phyloP scores from a whole-genome alignment of 2,329 filamentous ascomycete genomes.

The Claviceps capensis region DNA sequence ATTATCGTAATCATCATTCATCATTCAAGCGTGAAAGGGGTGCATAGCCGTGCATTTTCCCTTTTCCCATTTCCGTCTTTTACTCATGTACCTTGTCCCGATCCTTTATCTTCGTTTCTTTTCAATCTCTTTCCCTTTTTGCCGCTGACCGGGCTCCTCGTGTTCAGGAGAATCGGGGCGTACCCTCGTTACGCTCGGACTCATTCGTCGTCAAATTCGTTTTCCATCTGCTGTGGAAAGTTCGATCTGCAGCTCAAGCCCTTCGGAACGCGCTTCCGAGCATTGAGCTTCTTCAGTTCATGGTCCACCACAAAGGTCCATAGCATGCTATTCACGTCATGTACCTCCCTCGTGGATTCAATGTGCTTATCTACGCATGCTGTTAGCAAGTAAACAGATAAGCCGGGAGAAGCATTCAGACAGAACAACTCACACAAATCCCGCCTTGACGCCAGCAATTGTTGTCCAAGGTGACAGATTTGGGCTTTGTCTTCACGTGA shows the following conservation, averaged over 20 bases:
- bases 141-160: neutral
- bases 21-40: neutral
- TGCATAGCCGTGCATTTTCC: neutral
- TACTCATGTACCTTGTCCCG: neutral
- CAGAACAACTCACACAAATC: constrained; percentile 20
- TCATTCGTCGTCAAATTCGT: constrained; percentile 13
- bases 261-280: constrained; percentile 18
- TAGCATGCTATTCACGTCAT: constrained; percentile 13
- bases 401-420: neutral
- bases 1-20: constrained; percentile 2
- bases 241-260: constrained; percentile 14
- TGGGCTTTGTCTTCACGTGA: constrained; percentile 13
- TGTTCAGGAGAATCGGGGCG: neutral
- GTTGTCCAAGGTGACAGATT: constrained; percentile 16
- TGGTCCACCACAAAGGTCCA: constrained; percentile 23
- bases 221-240: constrained; percentile 6
- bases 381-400: neutral
- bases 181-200: constrained; percentile 6
- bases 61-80: neutral
- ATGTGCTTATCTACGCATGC: constrained; percentile 13
- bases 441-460: constrained; percentile 21
- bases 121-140: too few relatives aligned
- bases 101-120: neutral
- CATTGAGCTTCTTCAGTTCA: constrained; percentile 26
- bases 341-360: constrained; percentile 12